Base-by-base conservation (phyloP, 306 rosid species). In the Malus sylvestris region DNA sequence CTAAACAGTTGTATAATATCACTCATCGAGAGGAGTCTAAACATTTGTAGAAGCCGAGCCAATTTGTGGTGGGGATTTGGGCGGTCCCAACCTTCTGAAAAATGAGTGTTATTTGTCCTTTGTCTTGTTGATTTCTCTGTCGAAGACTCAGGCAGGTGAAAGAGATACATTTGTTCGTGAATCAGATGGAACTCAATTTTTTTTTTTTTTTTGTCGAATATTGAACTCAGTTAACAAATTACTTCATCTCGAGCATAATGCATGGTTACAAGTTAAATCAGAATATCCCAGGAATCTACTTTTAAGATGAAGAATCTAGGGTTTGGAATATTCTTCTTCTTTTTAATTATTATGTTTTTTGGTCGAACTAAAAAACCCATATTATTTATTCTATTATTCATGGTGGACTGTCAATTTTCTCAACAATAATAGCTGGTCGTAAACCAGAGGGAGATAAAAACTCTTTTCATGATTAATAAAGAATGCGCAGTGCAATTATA, bases 271-370 rank as follows among this genome's bases (percentile, higher is more conserved):
- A 19, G 42, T 44, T 2, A 8, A 29, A 27, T 58, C 1, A 9
- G 71, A 46, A 78, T 70, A 78, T 78, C 66, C 63, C 13, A 22
- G 51, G 76, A 49, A 70, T 70, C 71, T 78, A 61, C 46, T 38
- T 25, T n/a, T 23, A 13, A 27, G 55, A 8, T 58, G 33, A 70
- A 22, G 7, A 60, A 10, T 4, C 3, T 6, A 62, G 68, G 42
- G 22, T 63, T 62, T 10, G 33, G 6, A 27, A 62, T n/a, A 29
- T 62, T 40, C 45, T 40, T 8, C 45, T 40, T 40, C 45, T 40
- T 40, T 38, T 40, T 40, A 40, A 33, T 33, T 33, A 8, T 8
- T 40, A 8, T 40, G 27, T 40, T 40, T 40, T 40, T 40, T 40
- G 45, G 45, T 40, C 11, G 11, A 40, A 40, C 45, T 8, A 8